Conservation (phyloP, 106 monocot genomes). For the Apostasia shenzhenica region DNA sequence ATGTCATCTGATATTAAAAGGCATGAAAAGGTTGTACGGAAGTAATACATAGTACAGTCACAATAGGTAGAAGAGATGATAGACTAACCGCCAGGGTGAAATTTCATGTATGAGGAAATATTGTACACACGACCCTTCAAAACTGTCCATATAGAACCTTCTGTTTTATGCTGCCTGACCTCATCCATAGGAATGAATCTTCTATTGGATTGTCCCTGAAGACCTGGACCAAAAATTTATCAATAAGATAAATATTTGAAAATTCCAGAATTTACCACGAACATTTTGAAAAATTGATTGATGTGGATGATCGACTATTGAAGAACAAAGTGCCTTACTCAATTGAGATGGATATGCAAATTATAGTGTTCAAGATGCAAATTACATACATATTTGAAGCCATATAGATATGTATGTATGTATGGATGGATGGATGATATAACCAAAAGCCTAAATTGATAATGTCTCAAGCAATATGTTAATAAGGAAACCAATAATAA, state of each 20-base stretch:
- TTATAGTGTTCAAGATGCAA: no score
- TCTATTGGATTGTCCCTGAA: conserved; percentile 74
- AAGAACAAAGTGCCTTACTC: no score
- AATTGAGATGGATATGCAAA: no score
- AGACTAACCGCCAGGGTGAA: conserved; percentile 92
- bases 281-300: not conserved
- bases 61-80: not conserved
- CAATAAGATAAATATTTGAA: conserved; percentile 1
- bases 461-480: no score
- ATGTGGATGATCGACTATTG: no score
- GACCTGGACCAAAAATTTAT: conserved; percentile 28
- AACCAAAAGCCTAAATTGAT: no score
- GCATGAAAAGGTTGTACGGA: no score
- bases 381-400: no score
- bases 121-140: conserved; percentile 94
- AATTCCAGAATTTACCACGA: not conserved
- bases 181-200: conserved; percentile 80
- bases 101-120: conserved; percentile 87
- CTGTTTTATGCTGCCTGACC: conserved; percentile 79
- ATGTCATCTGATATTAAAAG: no score
- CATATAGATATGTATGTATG: no score
- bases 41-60: not conserved
- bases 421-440: no score
- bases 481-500: no score
- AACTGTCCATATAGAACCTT: conserved; percentile 80